Percentiles rank a stretch among this genome's conserved stretches.
phyloP scores from a whole-genome alignment of 176 grass and related monocot genomes.

The Saccharum spontaneum region DNA sequence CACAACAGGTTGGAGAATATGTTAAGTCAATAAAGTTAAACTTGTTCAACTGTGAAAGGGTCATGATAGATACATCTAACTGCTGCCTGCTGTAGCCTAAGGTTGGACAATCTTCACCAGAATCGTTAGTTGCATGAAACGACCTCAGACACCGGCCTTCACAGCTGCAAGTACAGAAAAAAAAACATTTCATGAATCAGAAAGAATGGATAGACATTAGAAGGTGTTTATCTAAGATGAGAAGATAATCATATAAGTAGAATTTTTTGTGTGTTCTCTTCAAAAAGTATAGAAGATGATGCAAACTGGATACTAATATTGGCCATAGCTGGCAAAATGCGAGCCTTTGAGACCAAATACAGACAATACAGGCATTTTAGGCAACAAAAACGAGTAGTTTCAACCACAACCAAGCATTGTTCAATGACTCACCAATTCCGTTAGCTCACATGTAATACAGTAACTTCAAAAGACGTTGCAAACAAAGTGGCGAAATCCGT shows the following conservation, averaged over 20 bases:
- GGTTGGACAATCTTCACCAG: slow-evolving; percentile 52
- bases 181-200: slow-evolving; percentile 3
- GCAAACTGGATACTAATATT: neutral
- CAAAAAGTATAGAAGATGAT: neutral
- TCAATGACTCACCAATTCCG: neutral
- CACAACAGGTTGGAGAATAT: neutral
- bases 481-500: neutral
- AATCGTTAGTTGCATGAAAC: slow-evolving; percentile 56
- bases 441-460: neutral
- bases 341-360: neutral
- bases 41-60: neutral
- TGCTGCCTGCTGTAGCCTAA: slow-evolving; percentile 57
- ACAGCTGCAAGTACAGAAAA: slow-evolving; percentile 49
- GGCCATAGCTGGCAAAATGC: neutral
- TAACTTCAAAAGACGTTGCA: neutral
- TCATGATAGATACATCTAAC: slow-evolving; percentile 51
- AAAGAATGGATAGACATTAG: neutral
- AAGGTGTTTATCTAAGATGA: neutral
- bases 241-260: neutral
- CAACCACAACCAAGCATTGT: neutral
- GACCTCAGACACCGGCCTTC: slow-evolving; percentile 69
- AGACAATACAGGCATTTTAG: neutral
- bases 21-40: slow-evolving; percentile 8
- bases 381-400: neutral
- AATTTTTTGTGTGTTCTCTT: neutral